Evolutionary conservation across 2,329 filamentous ascomycete species (phyloP), one percentile per base, ranked within the genome.

Genomic region (Cordyceps sp.): DNA sequence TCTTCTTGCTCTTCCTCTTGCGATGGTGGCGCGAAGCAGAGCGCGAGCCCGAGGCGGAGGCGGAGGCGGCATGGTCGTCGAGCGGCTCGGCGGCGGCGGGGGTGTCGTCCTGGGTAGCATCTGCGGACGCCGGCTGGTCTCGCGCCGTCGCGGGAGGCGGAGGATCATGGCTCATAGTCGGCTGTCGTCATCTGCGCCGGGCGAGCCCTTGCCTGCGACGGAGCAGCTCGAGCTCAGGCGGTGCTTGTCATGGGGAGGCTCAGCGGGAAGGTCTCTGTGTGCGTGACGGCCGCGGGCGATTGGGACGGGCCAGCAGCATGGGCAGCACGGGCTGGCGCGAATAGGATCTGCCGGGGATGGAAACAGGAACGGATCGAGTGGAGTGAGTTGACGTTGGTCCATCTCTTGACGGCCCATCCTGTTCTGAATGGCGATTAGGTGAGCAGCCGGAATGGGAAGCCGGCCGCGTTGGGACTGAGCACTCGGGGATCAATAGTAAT

Each of bases 81-180:
- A 16, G 10, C 10, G 10, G 5, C 10, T 15, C 20, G 21, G 24
- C 29, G 24, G 16, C 25, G 10, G 14, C n/a, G 18, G 18, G 12
- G 9, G 19, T n/a, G n/a, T 20, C 28, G 14, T 29, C 4, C 2
- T 29, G 10, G 12, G 4, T n/a, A 6, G 14, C 18, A 14, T 12
- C 13, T 13, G 22, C 15, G 14, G 26, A 22, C 13, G 28, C 9
- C 21, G 31, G 33, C 20, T 27, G 24, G 35, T 18, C 24, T 24
- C 27, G 34, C 17, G 20, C 33, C 35, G 35, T 26, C 33, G 28
- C 5, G 22, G 9, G 3, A 21, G 30, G 31, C 25, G 24, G 25
- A 21, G 33, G 10, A 54, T 65, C 62, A 64, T 66, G 49, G 61
- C 56, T 64, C 62, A 66, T 66, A 55, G 57, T 61, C 47, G 50